phyloP scores from a whole-genome alignment of 2,329 filamentous ascomycete species.

The Thielaviopsis punctulata region DNA sequence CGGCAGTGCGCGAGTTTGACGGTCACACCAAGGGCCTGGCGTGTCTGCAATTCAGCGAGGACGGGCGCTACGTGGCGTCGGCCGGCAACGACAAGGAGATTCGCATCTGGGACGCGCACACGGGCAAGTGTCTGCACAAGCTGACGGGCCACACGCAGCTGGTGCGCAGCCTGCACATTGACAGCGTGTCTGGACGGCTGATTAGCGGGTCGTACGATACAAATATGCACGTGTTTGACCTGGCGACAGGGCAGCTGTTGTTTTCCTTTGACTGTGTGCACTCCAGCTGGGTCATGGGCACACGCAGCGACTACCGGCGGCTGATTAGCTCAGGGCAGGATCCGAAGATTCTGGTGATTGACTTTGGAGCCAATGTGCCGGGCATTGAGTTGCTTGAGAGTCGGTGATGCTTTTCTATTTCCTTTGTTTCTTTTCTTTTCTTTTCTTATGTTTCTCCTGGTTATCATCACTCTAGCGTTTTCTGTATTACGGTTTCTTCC shows the following conservation, averaged over 20 bases:
- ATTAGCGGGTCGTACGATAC: constrained; percentile 90
- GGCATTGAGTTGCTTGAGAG: constrained; percentile 42
- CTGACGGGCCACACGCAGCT: constrained; percentile 72
- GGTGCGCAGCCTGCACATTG: constrained; percentile 79
- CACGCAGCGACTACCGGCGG: constrained; percentile 86
- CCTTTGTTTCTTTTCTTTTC: not conserved
- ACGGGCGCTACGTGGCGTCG: constrained; percentile 82
- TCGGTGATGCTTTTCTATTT: not conserved
- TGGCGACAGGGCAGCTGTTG: constrained; percentile 59
- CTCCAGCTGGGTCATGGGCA: constrained; percentile 87
- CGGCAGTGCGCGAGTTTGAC: constrained; percentile 75
- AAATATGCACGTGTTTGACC: constrained; percentile 87
- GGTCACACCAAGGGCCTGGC: constrained; percentile 87
- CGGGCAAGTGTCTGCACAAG: constrained; percentile 64
- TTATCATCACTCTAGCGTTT: not conserved
- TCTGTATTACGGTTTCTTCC: constrained; percentile 3
- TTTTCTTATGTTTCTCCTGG: not conserved
- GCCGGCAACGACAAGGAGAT: constrained; percentile 93
- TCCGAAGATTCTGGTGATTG: constrained; percentile 78
- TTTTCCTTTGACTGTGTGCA: constrained; percentile 91
- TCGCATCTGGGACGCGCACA: constrained; percentile 88
- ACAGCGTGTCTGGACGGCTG: constrained; percentile 69
- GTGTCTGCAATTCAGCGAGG: constrained; percentile 89
- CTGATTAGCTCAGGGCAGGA: constrained; percentile 94
- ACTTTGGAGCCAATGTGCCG: constrained; percentile 55